Percentiles rank a stretch among this genome's conserved stretches.
Conservation (phyloP, 2,329 filamentous ascomycete species). For the Fusarium sp. region DNA sequence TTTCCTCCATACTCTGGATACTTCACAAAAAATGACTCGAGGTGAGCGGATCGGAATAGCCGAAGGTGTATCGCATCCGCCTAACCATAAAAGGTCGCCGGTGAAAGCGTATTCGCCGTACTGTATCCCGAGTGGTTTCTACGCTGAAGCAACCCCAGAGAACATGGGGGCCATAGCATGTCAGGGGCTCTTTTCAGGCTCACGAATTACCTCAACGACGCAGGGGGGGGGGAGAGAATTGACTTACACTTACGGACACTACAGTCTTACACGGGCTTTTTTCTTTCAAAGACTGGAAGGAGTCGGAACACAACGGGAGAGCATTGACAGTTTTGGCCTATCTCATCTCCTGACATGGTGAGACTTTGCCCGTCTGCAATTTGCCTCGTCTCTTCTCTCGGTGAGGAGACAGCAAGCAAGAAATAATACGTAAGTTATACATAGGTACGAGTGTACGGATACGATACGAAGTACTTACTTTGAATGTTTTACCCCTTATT, state of each 20-base stretch:
- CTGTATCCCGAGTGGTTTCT: conserved; percentile 21
- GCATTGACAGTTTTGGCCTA: conserved; percentile 8
- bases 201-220: too few species aligned
- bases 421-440: too few species aligned
- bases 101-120: conserved; percentile 35
- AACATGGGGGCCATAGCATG: conserved; percentile 4
- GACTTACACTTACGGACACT: too few species aligned
- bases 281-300: conserved; percentile 23
- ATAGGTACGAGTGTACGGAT: too few species aligned
- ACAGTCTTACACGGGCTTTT: too few species aligned
- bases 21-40: conserved; percentile 16
- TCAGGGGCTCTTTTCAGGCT: conserved; percentile 29
- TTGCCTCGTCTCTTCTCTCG: conserved; percentile 29
- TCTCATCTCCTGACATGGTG: conserved; percentile 47
- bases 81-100: conserved; percentile 35
- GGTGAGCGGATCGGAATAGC: conserved; percentile 34
- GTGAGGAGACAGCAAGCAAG: conserved; percentile 6
- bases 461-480: too few species aligned
- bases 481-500: conserved; percentile 34
- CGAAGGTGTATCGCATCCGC: conserved; percentile 42
- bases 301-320: conserved; percentile 34
- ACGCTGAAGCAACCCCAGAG: conserved; percentile 7
- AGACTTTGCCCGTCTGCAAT: conserved; percentile 42
- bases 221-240: too few species aligned
- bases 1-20: neutral